Evolutionary conservation across 345 rosid species (phyloP).

Genomic region (Eucalyptus polyanthemos): DNA sequence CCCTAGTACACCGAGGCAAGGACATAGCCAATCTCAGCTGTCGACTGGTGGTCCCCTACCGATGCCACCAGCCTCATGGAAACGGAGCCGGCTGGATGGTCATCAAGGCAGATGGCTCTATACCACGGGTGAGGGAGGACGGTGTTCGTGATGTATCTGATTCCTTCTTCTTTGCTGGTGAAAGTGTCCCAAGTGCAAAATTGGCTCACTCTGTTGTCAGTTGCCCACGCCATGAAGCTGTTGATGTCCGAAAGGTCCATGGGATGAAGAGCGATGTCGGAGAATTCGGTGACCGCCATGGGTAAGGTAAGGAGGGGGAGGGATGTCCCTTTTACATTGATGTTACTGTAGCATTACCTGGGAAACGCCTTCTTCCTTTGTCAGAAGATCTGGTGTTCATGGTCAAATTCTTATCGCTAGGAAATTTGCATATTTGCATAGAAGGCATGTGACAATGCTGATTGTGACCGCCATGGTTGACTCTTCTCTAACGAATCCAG

Average conservation of each 20-base stretch:
- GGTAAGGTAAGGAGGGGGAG: neutral
- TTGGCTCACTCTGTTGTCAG: slow-evolving; percentile 22
- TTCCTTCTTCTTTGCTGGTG: slow-evolving; percentile 32
- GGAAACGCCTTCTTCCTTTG: neutral
- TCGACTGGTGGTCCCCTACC: slow-evolving; percentile 1
- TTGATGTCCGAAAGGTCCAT: slow-evolving; percentile 29
- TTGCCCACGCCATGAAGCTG: slow-evolving; percentile 57
- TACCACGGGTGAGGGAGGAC: slow-evolving; percentile 50
- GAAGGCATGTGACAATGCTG: neutral
- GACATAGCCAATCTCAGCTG: slow-evolving; percentile 12
- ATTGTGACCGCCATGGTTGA: neutral
- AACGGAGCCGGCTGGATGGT: slow-evolving; percentile 35
- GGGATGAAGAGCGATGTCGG: slow-evolving; percentile 15
- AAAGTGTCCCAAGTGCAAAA: slow-evolving; percentile 47
- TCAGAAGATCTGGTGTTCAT: neutral
- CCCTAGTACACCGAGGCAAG: slow-evolving; percentile 11
- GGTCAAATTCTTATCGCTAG: neutral
- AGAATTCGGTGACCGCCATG: neutral
- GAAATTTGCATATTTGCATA: neutral
- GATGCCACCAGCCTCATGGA: slow-evolving; percentile 19
- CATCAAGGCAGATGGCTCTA: slow-evolving; percentile 43
- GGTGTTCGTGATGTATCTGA: slow-evolving; percentile 12
- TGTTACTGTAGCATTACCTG: neutral
- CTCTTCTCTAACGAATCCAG: neutral
- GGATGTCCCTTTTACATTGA: neutral